These are phyloP conservation scores for Chrysosporium queenslandicum DNA, from an alignment of 2,329 filamentous ascomycete species.

Conservation along the genomic window DNA sequence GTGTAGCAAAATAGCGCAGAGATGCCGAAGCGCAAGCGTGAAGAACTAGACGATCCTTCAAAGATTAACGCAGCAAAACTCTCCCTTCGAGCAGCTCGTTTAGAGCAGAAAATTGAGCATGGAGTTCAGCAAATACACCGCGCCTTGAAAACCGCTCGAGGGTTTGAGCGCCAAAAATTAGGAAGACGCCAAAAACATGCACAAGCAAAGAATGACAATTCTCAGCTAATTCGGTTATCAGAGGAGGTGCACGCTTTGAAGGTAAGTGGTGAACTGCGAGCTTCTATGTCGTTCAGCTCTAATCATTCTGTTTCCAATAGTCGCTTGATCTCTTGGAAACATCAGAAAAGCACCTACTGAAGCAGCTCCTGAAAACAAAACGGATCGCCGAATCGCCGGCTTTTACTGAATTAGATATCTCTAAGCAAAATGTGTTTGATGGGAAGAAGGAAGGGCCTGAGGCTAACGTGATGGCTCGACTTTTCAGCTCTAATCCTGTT, in stretches of 20 bases:
- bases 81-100: slow-evolving; percentile 29
- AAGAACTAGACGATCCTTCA: slow-evolving; percentile 23
- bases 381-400: slow-evolving; percentile 43
- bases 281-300: background rate
- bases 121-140: slow-evolving; percentile 42
- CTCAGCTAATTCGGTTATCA: slow-evolving; percentile 38
- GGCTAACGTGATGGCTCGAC: slow-evolving; percentile 49
- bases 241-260: slow-evolving; percentile 50
- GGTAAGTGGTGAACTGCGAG: slow-evolving; percentile 26
- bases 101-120: slow-evolving; percentile 41
- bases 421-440: slow-evolving; percentile 29
- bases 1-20: no score
- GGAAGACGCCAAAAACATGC: slow-evolving; percentile 50
- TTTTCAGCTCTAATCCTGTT: slow-evolving; percentile 52
- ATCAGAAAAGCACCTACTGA: slow-evolving; percentile 47
- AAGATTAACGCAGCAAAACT: slow-evolving; percentile 22
- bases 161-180: slow-evolving; percentile 55
- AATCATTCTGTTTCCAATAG: slow-evolving; percentile 25
- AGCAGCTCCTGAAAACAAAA: slow-evolving; percentile 49
- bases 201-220: slow-evolving; percentile 34
- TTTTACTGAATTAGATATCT: slow-evolving; percentile 34
- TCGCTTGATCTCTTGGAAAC: slow-evolving; percentile 42
- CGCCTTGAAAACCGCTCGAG: slow-evolving; percentile 49
- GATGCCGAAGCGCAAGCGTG: slow-evolving; percentile 34
- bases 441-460: slow-evolving; percentile 36